Percentiles rank a stretch among this genome's conserved stretches.
Conservation (phyloP, 768 basidiomycete species). For the Pluteus cervinus region DNA sequence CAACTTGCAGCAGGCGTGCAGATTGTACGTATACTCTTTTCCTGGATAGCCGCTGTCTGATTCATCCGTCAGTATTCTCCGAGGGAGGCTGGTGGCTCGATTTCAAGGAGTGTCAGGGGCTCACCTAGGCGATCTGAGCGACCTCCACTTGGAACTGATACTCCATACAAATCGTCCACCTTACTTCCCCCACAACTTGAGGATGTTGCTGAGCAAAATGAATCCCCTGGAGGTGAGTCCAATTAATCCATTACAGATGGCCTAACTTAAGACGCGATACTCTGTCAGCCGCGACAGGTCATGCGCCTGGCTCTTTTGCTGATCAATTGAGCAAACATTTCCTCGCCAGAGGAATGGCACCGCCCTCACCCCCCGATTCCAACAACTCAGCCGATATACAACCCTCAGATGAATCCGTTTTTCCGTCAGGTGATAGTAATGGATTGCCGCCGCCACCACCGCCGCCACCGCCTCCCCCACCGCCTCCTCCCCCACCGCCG, state of each 20-base stretch:
- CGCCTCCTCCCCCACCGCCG: slow-evolving; percentile 13
- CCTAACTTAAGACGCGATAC: too few relatives aligned
- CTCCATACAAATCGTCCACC: slow-evolving; percentile 33
- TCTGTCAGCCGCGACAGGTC: too few relatives aligned
- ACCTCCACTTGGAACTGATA: slow-evolving; percentile 33
- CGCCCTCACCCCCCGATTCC: slow-evolving; percentile 29
- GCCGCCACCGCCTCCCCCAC: slow-evolving; percentile 12
- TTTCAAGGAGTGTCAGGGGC: slow-evolving; percentile 62
- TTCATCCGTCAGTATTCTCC: slow-evolving; percentile 49
- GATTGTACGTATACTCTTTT: slow-evolving; percentile 40
- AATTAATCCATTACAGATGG: too few relatives aligned
- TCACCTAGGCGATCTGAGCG: slow-evolving; percentile 59
- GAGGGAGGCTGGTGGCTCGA: slow-evolving; percentile 51
- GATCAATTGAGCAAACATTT: slow-evolving; percentile 62
- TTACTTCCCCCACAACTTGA: slow-evolving; percentile 38
- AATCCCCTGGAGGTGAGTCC: too few relatives aligned
- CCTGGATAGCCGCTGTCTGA: slow-evolving; percentile 2
- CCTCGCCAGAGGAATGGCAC: slow-evolving; percentile 40
- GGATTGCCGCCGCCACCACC: slow-evolving; percentile 5
- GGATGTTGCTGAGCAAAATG: too few relatives aligned
- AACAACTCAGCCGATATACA: slow-evolving; percentile 12
- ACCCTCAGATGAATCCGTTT: slow-evolving; percentile 4
- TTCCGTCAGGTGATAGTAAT: slow-evolving; percentile 7
- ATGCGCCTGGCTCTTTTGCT: slow-evolving; percentile 50
- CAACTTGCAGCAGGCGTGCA: slow-evolving; percentile 72